These are phyloP conservation scores for Closterium sp. DNA, from an alignment of 139 green algal species.

Conservation along the genomic window DNA sequence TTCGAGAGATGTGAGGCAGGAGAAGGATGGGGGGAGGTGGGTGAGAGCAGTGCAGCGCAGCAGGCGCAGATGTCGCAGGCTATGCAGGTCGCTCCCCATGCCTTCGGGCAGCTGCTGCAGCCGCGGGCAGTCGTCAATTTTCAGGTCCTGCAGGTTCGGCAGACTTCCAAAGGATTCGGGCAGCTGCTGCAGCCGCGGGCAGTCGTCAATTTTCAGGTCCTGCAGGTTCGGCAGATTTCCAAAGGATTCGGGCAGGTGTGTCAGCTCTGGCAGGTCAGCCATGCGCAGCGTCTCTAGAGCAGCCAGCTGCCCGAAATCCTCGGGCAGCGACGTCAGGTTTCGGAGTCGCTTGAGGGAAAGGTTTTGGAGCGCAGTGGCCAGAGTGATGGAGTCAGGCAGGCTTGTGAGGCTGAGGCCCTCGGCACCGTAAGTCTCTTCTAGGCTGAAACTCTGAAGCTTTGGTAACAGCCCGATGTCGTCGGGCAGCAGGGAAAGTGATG, in stretches of 20 bases:
- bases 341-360: neutral
- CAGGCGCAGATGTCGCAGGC: neutral
- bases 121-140: neutral
- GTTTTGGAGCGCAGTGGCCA: neutral
- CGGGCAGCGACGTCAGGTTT: neutral
- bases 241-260: neutral
- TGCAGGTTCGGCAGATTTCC: neutral
- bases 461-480: neutral
- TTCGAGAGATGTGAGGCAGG: neutral
- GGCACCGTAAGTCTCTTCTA: too few species aligned
- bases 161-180: neutral
- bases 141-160: neutral
- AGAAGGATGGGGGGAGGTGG: neutral
- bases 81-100: neutral
- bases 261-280: neutral
- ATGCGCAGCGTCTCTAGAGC: neutral
- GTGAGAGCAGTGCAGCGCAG: neutral
- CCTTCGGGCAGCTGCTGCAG: neutral
- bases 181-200: neutral
- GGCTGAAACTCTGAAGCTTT: neutral
- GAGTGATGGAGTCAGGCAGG: neutral
- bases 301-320: neutral
- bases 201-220: neutral
- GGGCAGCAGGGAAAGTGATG: neutral
- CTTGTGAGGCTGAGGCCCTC: neutral